These are phyloP conservation scores for Wickerhamiella kazuoi DNA, from an alignment of 805 yeast genomes.

Conservation along the genomic window DNA sequence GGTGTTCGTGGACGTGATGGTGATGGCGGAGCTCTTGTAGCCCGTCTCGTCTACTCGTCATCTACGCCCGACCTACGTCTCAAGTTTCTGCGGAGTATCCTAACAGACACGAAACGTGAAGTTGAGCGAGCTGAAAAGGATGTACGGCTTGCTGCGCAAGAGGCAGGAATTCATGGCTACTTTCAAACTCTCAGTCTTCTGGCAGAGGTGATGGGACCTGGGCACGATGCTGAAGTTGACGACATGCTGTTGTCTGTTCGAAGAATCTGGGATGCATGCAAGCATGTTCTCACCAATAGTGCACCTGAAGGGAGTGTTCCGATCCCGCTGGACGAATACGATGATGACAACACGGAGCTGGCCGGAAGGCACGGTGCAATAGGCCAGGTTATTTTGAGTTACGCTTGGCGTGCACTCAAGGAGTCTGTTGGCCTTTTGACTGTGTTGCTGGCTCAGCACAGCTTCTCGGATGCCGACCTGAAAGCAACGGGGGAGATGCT, in stretches of 20 bases:
- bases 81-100: slow-evolving; percentile 20
- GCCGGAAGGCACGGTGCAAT: slow-evolving; percentile 22
- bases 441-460: slow-evolving; percentile 3
- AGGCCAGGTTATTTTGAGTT: slow-evolving; percentile 33
- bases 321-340: slow-evolving; percentile 8
- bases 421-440: slow-evolving; percentile 45
- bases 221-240: slow-evolving; percentile 10
- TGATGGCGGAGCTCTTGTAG: slow-evolving; percentile 61
- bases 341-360: slow-evolving; percentile 15
- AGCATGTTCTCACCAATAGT: slow-evolving; percentile 41
- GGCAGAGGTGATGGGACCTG: slow-evolving; percentile 18
- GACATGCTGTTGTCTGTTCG: slow-evolving; percentile 8
- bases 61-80: slow-evolving; percentile 10
- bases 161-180: slow-evolving; percentile 49
- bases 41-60: slow-evolving; percentile 31
- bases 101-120: slow-evolving; percentile 18
- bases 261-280: slow-evolving; percentile 29
- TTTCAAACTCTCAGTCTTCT: slow-evolving; percentile 40
- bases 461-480: slow-evolving; percentile 24
- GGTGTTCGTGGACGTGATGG: slow-evolving; percentile 39
- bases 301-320: slow-evolving; percentile 45
- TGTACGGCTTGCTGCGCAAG: slow-evolving; percentile 28
- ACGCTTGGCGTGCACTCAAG: slow-evolving; percentile 68
- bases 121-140: slow-evolving; percentile 22
- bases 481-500: slow-evolving; percentile 33